These are phyloP conservation scores for Saccharomyces hybrid DNA, from an alignment of 1,139 yeast species.

Conservation along the genomic window DNA sequence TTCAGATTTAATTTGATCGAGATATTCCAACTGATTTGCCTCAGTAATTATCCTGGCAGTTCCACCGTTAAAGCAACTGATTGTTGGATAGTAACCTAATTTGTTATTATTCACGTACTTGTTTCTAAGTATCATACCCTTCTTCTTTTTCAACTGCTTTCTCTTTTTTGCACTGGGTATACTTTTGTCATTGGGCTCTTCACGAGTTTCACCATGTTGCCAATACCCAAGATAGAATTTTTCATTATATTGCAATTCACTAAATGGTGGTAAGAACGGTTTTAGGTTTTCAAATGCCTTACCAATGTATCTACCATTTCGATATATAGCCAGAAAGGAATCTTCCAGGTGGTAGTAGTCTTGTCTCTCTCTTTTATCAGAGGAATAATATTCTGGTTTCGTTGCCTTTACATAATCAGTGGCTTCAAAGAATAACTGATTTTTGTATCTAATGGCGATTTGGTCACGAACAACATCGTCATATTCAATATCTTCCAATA, in stretches of 20 bases:
- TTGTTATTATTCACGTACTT: slow-evolving; percentile 62
- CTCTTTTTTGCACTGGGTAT: background rate
- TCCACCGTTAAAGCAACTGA: slow-evolving; percentile 79
- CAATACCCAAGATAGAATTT: slow-evolving; percentile 36
- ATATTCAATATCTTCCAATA: slow-evolving; percentile 25
- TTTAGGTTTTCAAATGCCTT: slow-evolving; percentile 58
- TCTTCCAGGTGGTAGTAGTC: slow-evolving; percentile 23
- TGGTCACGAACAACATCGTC: slow-evolving; percentile 58
- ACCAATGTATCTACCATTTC: slow-evolving; percentile 68
- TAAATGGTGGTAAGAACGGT: slow-evolving; percentile 73
- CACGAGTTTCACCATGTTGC: slow-evolving; percentile 28
- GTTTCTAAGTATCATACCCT: slow-evolving; percentile 37
- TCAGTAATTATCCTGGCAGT: slow-evolving; percentile 39
- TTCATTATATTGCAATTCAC: slow-evolving; percentile 41
- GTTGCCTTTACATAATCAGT: slow-evolving; percentile 73
- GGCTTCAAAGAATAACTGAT: slow-evolving; percentile 73
- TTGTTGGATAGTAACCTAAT: slow-evolving; percentile 86
- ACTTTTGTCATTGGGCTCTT: background rate
- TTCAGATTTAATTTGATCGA: slow-evolving; percentile 41
- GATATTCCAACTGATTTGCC: slow-evolving; percentile 14
- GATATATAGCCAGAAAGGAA: slow-evolving; percentile 50
- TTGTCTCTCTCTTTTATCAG: slow-evolving; percentile 23
- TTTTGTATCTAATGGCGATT: slow-evolving; percentile 78
- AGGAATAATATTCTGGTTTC: slow-evolving; percentile 32
- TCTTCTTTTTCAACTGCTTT: slow-evolving; percentile 5